These are phyloP conservation scores for Lactarius akahatsu DNA, from an alignment of 768 basidiomycete genomes.

Conservation along the genomic window DNA sequence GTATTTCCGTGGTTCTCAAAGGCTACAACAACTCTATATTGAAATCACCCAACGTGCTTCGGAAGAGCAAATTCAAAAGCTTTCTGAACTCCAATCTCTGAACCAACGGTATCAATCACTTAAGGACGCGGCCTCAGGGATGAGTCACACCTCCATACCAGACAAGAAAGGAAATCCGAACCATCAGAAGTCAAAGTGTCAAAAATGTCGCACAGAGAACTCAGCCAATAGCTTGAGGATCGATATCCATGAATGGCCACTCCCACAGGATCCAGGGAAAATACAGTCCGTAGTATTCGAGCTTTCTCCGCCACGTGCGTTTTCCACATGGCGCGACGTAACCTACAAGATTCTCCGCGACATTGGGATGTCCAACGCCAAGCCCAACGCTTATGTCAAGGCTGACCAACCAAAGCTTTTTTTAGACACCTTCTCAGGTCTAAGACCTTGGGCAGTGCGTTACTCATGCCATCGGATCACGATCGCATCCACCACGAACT, in stretches of 20 bases:
- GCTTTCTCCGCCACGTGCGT: not conserved
- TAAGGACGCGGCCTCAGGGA: not conserved
- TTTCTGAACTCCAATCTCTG: not conserved
- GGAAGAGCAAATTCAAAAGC: not conserved
- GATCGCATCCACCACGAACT: constrained; percentile 10
- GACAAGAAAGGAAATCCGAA: too few species aligned
- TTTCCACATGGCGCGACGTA: not conserved
- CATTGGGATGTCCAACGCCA: not conserved
- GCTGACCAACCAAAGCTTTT: not conserved
- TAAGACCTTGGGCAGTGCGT: constrained; percentile 5
- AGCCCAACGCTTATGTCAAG: too few species aligned
- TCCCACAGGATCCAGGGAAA: not conserved
- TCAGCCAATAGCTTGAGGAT: not conserved
- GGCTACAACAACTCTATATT: not conserved
- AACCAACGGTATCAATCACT: not conserved
- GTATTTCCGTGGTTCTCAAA: not conserved
- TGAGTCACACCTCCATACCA: not conserved
- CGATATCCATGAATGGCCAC: not conserved
- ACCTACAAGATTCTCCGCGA: not conserved
- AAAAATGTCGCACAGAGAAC: not conserved
- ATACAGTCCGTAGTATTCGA: not conserved
- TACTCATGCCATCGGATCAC: not conserved
- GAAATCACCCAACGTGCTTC: not conserved
- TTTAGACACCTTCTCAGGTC: constrained; percentile 6
- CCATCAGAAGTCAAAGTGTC: not conserved